These are phyloP conservation scores for Tylopilus rubrobrunneus DNA, from an alignment of 768 basidiomycete species.

Conservation along the genomic window DNA sequence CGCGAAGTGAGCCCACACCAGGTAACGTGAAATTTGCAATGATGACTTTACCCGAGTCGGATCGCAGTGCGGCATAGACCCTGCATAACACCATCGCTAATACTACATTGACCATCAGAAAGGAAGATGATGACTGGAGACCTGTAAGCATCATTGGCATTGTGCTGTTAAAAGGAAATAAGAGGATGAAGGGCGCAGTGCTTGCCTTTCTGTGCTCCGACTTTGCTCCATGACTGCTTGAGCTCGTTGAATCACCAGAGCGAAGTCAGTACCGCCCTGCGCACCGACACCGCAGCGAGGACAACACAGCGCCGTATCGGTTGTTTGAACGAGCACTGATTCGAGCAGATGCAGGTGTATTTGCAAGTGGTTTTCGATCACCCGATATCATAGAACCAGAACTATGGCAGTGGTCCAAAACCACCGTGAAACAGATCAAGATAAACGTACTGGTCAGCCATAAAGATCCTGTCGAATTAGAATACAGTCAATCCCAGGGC, in stretches of 20 bases:
- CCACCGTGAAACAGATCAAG: too few species aligned
- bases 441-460: too few species aligned
- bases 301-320: conserved; percentile 56
- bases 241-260: conserved; percentile 35
- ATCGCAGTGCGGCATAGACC: conserved; percentile 41
- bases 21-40: too few species aligned
- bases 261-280: conserved; percentile 41
- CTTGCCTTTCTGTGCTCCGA: conserved; percentile 41
- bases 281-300: conserved; percentile 37
- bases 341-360: conserved; percentile 38
- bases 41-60: conserved; percentile 38
- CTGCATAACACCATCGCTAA: conserved; percentile 25
- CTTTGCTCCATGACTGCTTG: conserved; percentile 38
- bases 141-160: background rate
- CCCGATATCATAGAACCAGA: too few species aligned
- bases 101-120: too few species aligned
- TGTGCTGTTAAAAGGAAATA: background rate
- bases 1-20: background rate
- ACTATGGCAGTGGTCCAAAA: too few species aligned
- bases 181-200: background rate
- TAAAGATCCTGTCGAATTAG: too few species aligned
- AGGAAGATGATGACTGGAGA: too few species aligned
- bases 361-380: conserved; percentile 43
- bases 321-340: conserved; percentile 41
- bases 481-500: too few species aligned